Conservation (phyloP, 1,284 basidiomycete genomes). For the Ustilago hordei region DNA sequence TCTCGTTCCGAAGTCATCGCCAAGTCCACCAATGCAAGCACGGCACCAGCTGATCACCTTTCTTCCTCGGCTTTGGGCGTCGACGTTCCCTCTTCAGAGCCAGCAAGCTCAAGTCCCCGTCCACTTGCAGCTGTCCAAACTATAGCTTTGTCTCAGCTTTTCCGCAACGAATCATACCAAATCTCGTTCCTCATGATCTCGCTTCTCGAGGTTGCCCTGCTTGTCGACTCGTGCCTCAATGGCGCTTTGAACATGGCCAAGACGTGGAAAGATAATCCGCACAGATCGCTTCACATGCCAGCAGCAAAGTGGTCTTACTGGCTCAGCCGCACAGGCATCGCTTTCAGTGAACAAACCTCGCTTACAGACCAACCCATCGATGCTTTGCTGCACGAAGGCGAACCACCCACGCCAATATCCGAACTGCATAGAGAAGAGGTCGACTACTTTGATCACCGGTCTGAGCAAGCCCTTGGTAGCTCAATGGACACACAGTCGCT, state of each 20-base stretch:
- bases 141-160: slow-evolving; percentile 25
- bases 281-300: slow-evolving; percentile 23
- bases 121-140: neutral
- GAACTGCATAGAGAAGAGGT: slow-evolving; percentile 13
- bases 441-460: slow-evolving; percentile 31
- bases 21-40: slow-evolving; percentile 2
- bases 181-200: slow-evolving; percentile 56
- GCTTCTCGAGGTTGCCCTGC: slow-evolving; percentile 56
- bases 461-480: slow-evolving; percentile 9
- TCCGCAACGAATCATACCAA: slow-evolving; percentile 52
- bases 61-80: slow-evolving; percentile 2
- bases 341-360: slow-evolving; percentile 13
- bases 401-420: slow-evolving; percentile 12
- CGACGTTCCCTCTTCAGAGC: neutral
- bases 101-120: neutral
- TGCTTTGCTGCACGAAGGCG: slow-evolving; percentile 34
- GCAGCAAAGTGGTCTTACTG: slow-evolving; percentile 44
- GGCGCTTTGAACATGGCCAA: slow-evolving; percentile 22
- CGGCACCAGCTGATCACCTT: neutral
- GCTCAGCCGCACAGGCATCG: slow-evolving; percentile 24
- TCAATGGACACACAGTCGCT: neutral
- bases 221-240: slow-evolving; percentile 35
- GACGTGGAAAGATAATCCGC: slow-evolving; percentile 16
- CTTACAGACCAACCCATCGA: slow-evolving; percentile 32
- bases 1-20: slow-evolving; percentile 18